Evolutionary conservation across 2,329 filamentous ascomycete species (phyloP).

Genomic region (Penicillium sp.): DNA sequence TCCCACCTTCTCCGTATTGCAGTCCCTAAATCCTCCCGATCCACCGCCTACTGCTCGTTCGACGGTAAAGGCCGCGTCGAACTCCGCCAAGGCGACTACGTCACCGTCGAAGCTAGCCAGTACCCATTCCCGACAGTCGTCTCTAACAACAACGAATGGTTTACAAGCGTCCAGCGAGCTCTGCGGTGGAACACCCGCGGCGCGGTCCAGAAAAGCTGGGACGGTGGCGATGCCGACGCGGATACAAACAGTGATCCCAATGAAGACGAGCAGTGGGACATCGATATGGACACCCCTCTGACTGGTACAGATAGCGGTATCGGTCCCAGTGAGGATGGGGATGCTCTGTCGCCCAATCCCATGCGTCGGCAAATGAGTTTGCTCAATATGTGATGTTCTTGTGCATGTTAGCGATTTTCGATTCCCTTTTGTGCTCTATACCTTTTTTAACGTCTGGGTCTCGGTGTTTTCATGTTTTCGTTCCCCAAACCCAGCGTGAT

Average conservation of each 20-base stretch:
- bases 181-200: slow-evolving; percentile 91
- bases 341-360: slow-evolving; percentile 51
- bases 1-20: slow-evolving; percentile 84
- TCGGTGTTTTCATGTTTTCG: background rate
- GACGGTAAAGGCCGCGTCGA: slow-evolving; percentile 95
- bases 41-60: slow-evolving; percentile 92
- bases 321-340: slow-evolving; percentile 59
- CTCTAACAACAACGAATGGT: slow-evolving; percentile 84
- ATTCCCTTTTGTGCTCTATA: slow-evolving; percentile 7
- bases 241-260: slow-evolving; percentile 41
- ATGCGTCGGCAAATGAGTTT: slow-evolving; percentile 65
- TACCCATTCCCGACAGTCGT: slow-evolving; percentile 97
- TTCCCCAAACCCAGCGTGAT: background rate
- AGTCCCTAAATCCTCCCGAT: slow-evolving; percentile 73
- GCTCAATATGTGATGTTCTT: slow-evolving; percentile 48
- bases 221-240: slow-evolving; percentile 35
- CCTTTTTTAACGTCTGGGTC: background rate
- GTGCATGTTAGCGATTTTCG: slow-evolving; percentile 9
- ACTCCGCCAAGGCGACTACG: slow-evolving; percentile 83
- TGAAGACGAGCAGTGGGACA: slow-evolving; percentile 68
- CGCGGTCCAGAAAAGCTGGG: slow-evolving; percentile 81
- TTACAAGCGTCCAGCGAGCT: slow-evolving; percentile 85
- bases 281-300: slow-evolving; percentile 64
- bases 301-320: slow-evolving; percentile 40
- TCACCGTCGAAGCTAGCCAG: slow-evolving; percentile 89